Evolutionary conservation across 2,329 filamentous ascomycete species (phyloP), one percentile per base, ranked within the genome.

Genomic region (Ophiostoma australiae): DNA sequence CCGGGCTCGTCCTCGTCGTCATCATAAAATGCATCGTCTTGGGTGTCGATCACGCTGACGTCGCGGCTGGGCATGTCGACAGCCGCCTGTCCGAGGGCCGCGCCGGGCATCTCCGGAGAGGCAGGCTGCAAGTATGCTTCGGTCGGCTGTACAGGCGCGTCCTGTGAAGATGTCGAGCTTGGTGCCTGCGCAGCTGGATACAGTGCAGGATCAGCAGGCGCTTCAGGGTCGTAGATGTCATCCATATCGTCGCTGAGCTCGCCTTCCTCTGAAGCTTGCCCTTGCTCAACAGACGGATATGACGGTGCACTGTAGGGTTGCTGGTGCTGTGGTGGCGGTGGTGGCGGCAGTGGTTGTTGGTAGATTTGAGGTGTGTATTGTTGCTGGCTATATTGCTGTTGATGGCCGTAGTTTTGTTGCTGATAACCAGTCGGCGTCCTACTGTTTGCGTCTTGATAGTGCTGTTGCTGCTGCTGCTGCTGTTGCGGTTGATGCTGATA

Each of bases 201-300:
- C 15, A 41, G 63, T 8, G 55, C 35, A 7, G 70, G 66, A n/a
- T 41, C 67, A 1, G 72, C 71, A 6, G 27, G 44, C 39, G 52
- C 68, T n/a, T 72, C 71, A 1, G 71, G 71, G 10, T 70, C 68
- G 55, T 72, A 72, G 3, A 27, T 15, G 7, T 70, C 76, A 68
- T 88, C 85, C 20, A 68, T 65, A 41, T 70, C 69, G 0, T 94
- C 92, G 73, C 88, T 91, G 39, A 95, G 78, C 78, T 96, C 92
- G 20, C 91, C 91, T 76, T 96, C 92, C 76, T 95, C 91, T 35
- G 63, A 66, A 17, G 79, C 73, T 8, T 76, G 75, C 35, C 70
- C 72, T n/a, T 65, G 68, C 58, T 68, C 37, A 4, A 48, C 37
- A 15, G 37, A 48, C 7, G 58, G 37, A 20, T 69, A 55, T n/a